Conservation (phyloP, 2,329 filamentous ascomycete species). For the Septoria linicola region DNA sequence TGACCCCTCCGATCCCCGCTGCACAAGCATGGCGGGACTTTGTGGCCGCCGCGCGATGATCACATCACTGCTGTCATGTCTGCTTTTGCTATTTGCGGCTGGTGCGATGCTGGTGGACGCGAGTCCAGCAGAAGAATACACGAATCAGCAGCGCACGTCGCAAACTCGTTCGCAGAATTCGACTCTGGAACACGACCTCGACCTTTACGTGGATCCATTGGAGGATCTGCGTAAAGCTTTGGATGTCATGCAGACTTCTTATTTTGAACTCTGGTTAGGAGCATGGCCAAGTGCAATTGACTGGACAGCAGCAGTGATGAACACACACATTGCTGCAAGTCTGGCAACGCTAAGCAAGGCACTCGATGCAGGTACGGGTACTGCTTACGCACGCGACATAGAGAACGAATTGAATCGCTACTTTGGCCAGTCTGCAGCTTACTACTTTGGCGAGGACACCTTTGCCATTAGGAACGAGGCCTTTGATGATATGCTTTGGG, state of each 20-base stretch:
- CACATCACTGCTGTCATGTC: not conserved
- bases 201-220: constrained; percentile 5
- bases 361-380: constrained; percentile 43
- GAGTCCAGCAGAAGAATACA: too few relatives aligned
- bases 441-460: constrained; percentile 88
- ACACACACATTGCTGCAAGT: constrained; percentile 70
- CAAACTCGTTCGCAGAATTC: not conserved
- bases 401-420: constrained; percentile 82
- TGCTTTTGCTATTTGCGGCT: too few relatives aligned
- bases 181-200: not conserved
- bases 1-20: not conserved
- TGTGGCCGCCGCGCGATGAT: too few relatives aligned
- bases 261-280: constrained; percentile 74
- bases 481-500: constrained; percentile 90
- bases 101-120: too few relatives aligned
- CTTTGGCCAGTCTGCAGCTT: constrained; percentile 72
- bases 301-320: constrained; percentile 86
- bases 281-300: constrained; percentile 86
- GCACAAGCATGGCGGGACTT: not conserved
- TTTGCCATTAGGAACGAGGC: too few relatives aligned
- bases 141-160: not conserved
- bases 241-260: constrained; percentile 70
- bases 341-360: constrained; percentile 60
- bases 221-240: constrained; percentile 55
- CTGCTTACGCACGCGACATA: constrained; percentile 45